Evolutionary conservation across 2,329 filamentous ascomycete genomes (phyloP).

Genomic region (Fusarium nurragi): DNA sequence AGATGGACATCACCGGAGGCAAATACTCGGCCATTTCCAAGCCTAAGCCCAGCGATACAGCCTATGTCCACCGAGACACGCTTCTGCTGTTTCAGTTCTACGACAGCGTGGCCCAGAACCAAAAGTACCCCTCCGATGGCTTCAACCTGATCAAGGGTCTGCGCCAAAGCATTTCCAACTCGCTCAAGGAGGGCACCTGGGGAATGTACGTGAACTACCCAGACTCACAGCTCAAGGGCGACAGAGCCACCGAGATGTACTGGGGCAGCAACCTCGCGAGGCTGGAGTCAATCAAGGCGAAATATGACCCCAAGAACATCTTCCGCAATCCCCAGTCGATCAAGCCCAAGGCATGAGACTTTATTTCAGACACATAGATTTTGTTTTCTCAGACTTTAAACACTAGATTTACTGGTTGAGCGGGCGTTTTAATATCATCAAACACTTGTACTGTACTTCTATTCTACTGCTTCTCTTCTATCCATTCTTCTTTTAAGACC

Average conservation of each 20-base stretch:
- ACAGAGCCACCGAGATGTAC: constrained; percentile 49
- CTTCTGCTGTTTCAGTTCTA: constrained; percentile 63
- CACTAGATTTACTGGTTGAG: neutral
- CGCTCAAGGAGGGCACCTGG: constrained; percentile 44
- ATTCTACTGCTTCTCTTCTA: no score
- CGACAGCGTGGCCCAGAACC: constrained; percentile 48
- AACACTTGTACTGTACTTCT: no score
- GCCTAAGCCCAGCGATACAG: constrained; percentile 43
- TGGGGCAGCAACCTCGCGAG: constrained; percentile 50
- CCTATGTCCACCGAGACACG: constrained; percentile 55
- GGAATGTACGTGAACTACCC: constrained; percentile 56
- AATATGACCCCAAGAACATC: constrained; percentile 50
- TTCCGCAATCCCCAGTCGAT: constrained; percentile 53
- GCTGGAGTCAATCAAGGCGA: constrained; percentile 50
- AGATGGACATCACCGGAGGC: constrained; percentile 49
- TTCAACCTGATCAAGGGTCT: constrained; percentile 50
- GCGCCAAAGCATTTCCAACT: constrained; percentile 46
- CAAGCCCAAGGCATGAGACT: constrained; percentile 19
- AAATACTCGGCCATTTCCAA: constrained; percentile 51
- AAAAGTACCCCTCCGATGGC: constrained; percentile 48
- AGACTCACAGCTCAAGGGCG: constrained; percentile 50
- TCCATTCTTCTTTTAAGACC: no score
- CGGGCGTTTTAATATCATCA: neutral
- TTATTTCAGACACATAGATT: neutral
- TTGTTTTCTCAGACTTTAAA: neutral